Evolutionary conservation across 164 flowering plant species (phyloP), one percentile per base, ranked within the genome.

Genomic region (Kingdonia uniflora): DNA sequence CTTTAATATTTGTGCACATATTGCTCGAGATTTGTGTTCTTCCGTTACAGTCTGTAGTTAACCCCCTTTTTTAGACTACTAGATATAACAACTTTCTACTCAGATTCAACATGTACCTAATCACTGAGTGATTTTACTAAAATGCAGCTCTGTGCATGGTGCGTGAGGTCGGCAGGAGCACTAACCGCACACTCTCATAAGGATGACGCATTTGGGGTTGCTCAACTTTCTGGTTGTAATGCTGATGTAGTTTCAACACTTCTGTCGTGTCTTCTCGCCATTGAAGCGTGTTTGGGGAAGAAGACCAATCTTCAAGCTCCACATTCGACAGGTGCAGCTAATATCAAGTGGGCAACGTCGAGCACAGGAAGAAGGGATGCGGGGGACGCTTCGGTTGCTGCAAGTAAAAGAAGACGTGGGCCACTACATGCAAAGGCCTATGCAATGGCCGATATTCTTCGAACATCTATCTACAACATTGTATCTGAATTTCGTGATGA

Each of bases 221-320:
- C 97, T 47, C 99, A 94, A 55, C 84, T 94, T 38, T 69, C 92
- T 2, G 95, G 96, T 15, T 77, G 88, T 76, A 87, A 89, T 62
- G 80, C 85, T 44, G 71, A 74, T 54, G 89, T 74, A 24, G 53
- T 87, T 39, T 82, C 97, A 35, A 73, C 92, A 1, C 74, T 94
- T 24, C 29, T 89, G 16, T 81, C 97, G 22, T 73, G 81, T 61
- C 69, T 94, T 38, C 75, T 94, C 29, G 92, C 85, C 46, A 84
- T 84, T 45, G 99, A 94, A 73, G 69, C 84, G 22, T 73, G 78
- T 56, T 73, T 89, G 80, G 99, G 99, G 52, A 94, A 87, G 80
- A 88, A 80, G 64, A 84, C 87, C 42, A 73, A 63, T 70, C 42
- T 85, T 57, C 94, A 76, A 55, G 65, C 84, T 16, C 55, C 80